phyloP scores from a whole-genome alignment of 2,329 filamentous ascomycete species.

The Trichophyton verrucosum region DNA sequence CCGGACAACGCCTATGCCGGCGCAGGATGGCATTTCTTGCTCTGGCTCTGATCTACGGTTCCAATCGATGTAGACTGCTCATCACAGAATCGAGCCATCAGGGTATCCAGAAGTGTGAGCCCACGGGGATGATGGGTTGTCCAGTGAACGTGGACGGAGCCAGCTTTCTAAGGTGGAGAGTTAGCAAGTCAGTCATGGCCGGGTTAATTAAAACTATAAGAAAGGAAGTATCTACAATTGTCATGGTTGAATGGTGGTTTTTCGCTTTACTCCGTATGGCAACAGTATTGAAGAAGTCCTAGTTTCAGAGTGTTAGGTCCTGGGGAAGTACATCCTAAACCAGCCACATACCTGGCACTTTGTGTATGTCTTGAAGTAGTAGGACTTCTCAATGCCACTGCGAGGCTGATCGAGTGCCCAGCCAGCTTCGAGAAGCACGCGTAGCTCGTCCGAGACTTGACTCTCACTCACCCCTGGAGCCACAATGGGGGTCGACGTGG shows the following conservation, averaged over 20 bases:
- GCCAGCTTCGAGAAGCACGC: not conserved
- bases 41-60: slow-evolving; percentile 11
- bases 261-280: slow-evolving; percentile 17
- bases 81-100: slow-evolving; percentile 17
- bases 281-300: slow-evolving; percentile 6
- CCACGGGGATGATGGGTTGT: slow-evolving; percentile 16
- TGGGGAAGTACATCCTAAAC: not conserved
- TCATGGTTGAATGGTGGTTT: slow-evolving; percentile 31
- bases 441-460: not conserved
- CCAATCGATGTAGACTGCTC: slow-evolving; percentile 14
- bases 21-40: slow-evolving; percentile 5
- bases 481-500: not conserved
- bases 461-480: not conserved
- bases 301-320: not conserved
- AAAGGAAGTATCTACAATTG: slow-evolving; percentile 18
- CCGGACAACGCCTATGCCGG: not conserved
- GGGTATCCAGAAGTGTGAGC: slow-evolving; percentile 14
- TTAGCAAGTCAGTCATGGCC: not conserved
- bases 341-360: slow-evolving; percentile 1
- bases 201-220: not conserved
- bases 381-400: slow-evolving; percentile 4
- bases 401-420: not conserved
- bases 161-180: slow-evolving; percentile 8
- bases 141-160: slow-evolving; percentile 14
- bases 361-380: slow-evolving; percentile 9